A percentile compares a stretch with the other conserved stretches of the same genome.
phyloP scores from a whole-genome alignment of 768 basidiomycete genomes.

The Xerocomus spinulosus region DNA sequence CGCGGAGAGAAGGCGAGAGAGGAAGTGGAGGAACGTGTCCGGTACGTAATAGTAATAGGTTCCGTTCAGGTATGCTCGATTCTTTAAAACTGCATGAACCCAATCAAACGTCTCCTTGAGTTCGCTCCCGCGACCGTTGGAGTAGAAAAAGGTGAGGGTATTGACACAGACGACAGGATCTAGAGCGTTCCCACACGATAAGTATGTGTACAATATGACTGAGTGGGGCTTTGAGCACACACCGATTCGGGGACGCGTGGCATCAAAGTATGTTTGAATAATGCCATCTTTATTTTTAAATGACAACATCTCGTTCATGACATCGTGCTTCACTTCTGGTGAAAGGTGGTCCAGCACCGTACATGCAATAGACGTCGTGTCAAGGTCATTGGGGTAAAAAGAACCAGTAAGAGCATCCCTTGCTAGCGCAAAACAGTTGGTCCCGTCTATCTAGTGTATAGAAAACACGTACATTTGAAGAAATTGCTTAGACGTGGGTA shows the following conservation, averaged over 20 bases:
- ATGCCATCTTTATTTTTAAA: constrained; percentile 20
- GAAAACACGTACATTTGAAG: constrained; percentile 13
- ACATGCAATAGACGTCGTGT: constrained; percentile 20
- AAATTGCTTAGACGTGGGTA: constrained; percentile 21
- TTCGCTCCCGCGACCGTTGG: constrained; percentile 16
- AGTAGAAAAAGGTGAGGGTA: constrained; percentile 18
- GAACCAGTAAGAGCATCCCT: constrained; percentile 6
- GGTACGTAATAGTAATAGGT: constrained; percentile 18
- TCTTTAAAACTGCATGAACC: constrained; percentile 18
- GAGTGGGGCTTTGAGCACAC: background rate
- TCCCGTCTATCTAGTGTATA: background rate
- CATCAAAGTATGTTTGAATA: constrained; percentile 19
- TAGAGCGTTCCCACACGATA: background rate
- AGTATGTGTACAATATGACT: background rate
- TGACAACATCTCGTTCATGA: constrained; percentile 19
- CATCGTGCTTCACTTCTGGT: constrained; percentile 14
- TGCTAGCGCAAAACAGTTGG: constrained; percentile 8
- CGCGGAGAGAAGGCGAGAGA: constrained; percentile 17
- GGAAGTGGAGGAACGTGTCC: constrained; percentile 19
- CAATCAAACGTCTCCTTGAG: constrained; percentile 20
- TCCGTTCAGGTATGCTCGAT: constrained; percentile 19
- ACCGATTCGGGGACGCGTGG: constrained; percentile 20
- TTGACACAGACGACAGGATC: constrained; percentile 21
- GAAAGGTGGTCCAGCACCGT: constrained; percentile 12
- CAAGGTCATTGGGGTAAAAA: constrained; percentile 15